phyloP scores from a whole-genome alignment of 75 land plant genomes.

The Sequoia sempervirens region DNA sequence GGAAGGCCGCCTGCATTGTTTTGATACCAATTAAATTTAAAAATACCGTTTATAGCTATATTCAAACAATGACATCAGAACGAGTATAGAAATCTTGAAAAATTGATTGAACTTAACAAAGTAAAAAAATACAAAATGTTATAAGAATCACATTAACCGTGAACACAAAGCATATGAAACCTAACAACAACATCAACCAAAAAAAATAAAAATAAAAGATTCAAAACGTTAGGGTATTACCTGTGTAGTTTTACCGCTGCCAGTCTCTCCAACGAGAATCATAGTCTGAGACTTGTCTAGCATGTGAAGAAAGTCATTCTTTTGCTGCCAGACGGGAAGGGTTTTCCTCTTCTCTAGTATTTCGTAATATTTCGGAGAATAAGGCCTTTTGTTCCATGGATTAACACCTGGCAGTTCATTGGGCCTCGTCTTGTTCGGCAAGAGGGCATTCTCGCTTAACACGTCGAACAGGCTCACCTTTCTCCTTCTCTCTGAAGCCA shows the following conservation, averaged over 20 bases:
- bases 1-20: too few species aligned
- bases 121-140: too few species aligned
- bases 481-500: slow-evolving; percentile 84
- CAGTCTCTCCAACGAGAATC: slow-evolving; percentile 54
- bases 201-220: background rate
- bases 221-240: slow-evolving; percentile 9
- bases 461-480: slow-evolving; percentile 94
- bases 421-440: slow-evolving; percentile 35
- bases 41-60: background rate
- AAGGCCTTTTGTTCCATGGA: slow-evolving; percentile 37
- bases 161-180: background rate
- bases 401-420: slow-evolving; percentile 27
- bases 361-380: slow-evolving; percentile 33
- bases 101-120: too few species aligned
- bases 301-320: slow-evolving; percentile 33
- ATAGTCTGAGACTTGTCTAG: slow-evolving; percentile 41
- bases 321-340: slow-evolving; percentile 59
- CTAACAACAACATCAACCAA: background rate
- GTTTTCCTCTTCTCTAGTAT: slow-evolving; percentile 51
- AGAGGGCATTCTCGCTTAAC: slow-evolving; percentile 60
- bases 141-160: background rate
- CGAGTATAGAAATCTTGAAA: too few species aligned
- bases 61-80: background rate
- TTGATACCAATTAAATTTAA: too few species aligned
- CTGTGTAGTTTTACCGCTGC: slow-evolving; percentile 60